A percentile compares a stretch with the other conserved stretches of the same genome.
These are phyloP conservation scores for Tolypocladium tropicale DNA, from an alignment of 2,329 filamentous ascomycete species.

Conservation along the genomic window DNA sequence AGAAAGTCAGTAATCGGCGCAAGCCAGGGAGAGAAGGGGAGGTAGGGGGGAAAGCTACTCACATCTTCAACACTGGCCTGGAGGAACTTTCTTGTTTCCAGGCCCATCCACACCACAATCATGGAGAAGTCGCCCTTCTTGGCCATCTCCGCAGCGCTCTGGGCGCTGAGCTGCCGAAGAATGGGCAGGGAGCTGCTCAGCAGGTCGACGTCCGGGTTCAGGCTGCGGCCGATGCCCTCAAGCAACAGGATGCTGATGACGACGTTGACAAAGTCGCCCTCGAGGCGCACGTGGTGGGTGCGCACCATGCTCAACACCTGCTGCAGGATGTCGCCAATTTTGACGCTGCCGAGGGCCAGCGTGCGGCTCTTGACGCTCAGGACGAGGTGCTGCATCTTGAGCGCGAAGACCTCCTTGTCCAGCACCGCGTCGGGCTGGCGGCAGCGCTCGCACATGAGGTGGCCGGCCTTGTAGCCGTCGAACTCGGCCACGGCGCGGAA, in stretches of 20 bases:
- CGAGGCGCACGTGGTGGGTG: constrained; percentile 81
- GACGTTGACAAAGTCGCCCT: constrained; percentile 97
- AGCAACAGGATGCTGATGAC: constrained; percentile 89
- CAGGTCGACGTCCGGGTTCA: constrained; percentile 82
- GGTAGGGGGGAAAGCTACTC: constrained; percentile 26
- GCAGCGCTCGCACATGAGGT: constrained; percentile 93
- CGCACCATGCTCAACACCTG: constrained; percentile 88
- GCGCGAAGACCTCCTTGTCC: constrained; percentile 79
- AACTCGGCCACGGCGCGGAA: constrained; percentile 96
- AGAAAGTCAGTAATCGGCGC: neutral
- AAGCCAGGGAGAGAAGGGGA: neutral
- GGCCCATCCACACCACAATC: constrained; percentile 81
- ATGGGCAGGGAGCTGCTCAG: constrained; percentile 83
- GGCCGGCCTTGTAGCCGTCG: constrained; percentile 88
- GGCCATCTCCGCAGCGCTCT: constrained; percentile 60
- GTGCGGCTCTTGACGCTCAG: constrained; percentile 83
- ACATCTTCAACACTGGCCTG: constrained; percentile 85
- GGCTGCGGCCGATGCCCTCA: constrained; percentile 81
- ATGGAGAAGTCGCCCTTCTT: constrained; percentile 70
- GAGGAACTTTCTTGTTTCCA: constrained; percentile 81
- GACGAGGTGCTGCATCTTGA: constrained; percentile 96
- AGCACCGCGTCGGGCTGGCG: constrained; percentile 85
- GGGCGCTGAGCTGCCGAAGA: constrained; percentile 72
- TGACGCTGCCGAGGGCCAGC: constrained; percentile 85
- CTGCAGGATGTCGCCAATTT: constrained; percentile 90